A percentile compares a stretch with the other conserved stretches of the same genome.
Evolutionary conservation across 2,329 filamentous ascomycete genomes (phyloP).

Genomic region (Myotisia sp.): DNA sequence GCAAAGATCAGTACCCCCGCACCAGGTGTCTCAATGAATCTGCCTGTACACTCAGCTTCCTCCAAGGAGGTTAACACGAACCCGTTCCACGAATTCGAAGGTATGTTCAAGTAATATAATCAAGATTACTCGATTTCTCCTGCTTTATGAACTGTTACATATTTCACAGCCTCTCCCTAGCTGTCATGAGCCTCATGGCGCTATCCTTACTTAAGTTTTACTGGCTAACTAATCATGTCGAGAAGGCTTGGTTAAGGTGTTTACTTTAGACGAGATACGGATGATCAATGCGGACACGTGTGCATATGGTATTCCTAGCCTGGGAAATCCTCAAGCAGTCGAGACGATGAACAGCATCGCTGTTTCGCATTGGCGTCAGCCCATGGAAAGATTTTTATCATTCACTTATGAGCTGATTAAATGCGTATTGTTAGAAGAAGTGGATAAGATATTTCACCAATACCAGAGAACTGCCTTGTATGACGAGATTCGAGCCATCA

Average conservation of each 20-base stretch:
- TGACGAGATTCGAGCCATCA: slow-evolving; percentile 23
- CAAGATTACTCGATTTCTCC: too few relatives aligned
- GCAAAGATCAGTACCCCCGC: too few relatives aligned
- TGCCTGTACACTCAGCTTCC: too few relatives aligned
- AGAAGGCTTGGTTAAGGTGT: slow-evolving; percentile 14
- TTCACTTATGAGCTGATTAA: slow-evolving; percentile 20
- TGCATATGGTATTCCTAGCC: slow-evolving; percentile 43
- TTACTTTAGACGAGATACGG: slow-evolving; percentile 33
- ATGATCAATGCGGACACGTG: slow-evolving; percentile 42
- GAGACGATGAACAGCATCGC: slow-evolving; percentile 44
- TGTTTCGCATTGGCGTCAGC: slow-evolving; percentile 44
- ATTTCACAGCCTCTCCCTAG: too few relatives aligned
- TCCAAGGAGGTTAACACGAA: too few relatives aligned
- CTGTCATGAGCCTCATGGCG: too few relatives aligned
- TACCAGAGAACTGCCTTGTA: slow-evolving; percentile 25
- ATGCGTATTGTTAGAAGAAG: slow-evolving; percentile 29
- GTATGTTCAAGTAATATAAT: too few relatives aligned
- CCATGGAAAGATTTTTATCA: slow-evolving; percentile 32
- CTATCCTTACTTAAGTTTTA: too few relatives aligned
- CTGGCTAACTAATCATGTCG: background rate
- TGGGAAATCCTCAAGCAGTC: slow-evolving; percentile 47
- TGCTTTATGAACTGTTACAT: too few relatives aligned
- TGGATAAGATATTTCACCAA: slow-evolving; percentile 27
- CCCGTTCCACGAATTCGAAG: too few relatives aligned
- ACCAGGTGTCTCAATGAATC: too few relatives aligned